Evolutionary conservation across 2,329 filamentous ascomycete species (phyloP).

Genomic region (Neodidymelliopsis sp.): DNA sequence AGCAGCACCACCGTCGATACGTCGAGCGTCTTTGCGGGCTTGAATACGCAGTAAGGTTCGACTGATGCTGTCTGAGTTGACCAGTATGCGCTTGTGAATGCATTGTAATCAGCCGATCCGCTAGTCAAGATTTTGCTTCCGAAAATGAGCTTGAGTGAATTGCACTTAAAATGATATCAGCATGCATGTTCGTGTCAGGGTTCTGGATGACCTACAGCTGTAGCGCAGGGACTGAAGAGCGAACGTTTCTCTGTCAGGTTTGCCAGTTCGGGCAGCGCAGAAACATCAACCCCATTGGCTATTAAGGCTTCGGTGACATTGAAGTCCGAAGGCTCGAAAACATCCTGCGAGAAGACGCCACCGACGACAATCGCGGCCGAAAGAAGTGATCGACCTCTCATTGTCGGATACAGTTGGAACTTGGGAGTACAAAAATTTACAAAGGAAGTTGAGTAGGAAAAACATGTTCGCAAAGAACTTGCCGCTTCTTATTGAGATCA

Average conservation of each 20-base stretch:
- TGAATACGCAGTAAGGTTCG: conserved; percentile 37
- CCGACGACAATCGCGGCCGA: not conserved
- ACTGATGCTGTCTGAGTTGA: conserved; percentile 31
- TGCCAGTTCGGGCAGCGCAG: conserved; percentile 14
- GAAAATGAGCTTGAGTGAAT: conserved; percentile 27
- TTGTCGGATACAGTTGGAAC: not conserved
- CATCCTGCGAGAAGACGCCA: not conserved
- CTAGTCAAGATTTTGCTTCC: conserved; percentile 24
- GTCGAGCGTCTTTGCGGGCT: conserved; percentile 26
- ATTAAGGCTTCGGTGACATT: conserved; percentile 22
- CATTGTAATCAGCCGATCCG: conserved; percentile 23
- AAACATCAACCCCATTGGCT: conserved; percentile 19
- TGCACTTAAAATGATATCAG: conserved; percentile 23
- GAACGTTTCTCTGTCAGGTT: not conserved
- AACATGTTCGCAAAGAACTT: not conserved
- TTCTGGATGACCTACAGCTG: conserved; percentile 19
- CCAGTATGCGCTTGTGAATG: conserved; percentile 32
- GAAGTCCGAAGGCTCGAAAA: conserved; percentile 16
- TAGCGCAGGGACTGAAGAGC: conserved; percentile 15
- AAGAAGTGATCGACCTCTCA: not conserved
- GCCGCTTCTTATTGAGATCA: not conserved
- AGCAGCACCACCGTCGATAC: conserved; percentile 30
- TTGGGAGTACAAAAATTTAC: not conserved
- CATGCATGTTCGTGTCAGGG: not conserved
- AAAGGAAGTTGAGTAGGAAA: not conserved